Conservation (phyloP, 2,329 filamentous ascomycete species). For the Fusarium pseudonygamai region DNA sequence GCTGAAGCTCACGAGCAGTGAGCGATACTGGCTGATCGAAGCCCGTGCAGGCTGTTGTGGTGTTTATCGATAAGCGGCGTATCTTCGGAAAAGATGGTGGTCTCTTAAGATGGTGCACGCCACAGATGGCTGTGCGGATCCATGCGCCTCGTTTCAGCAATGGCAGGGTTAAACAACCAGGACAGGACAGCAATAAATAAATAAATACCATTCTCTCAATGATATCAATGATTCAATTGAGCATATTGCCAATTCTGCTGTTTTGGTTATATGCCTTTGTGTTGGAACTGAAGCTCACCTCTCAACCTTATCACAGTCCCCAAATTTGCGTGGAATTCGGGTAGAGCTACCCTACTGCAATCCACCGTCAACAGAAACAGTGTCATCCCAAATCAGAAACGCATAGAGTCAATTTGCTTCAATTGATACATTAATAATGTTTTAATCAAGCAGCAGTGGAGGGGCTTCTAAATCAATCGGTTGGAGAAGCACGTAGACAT, state of each 20-base stretch:
- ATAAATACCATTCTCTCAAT: neutral
- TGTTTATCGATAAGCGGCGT: neutral
- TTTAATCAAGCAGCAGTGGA: neutral
- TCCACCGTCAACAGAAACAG: neutral
- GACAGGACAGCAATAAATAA: neutral
- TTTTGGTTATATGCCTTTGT: neutral
- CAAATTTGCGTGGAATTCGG: neutral
- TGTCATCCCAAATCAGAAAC: neutral
- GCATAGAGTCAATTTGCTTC: neutral
- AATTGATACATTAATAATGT: neutral
- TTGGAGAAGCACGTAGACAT: neutral
- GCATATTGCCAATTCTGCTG: too few species aligned
- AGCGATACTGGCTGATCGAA: neutral
- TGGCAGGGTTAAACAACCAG: neutral
- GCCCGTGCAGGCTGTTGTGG: neutral
- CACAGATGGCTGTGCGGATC: neutral
- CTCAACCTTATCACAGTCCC: neutral
- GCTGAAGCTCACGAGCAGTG: neutral
- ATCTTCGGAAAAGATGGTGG: neutral
- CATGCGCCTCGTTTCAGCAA: neutral
- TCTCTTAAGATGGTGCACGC: neutral
- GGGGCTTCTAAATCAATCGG: neutral
- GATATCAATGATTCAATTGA: neutral
- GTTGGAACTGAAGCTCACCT: neutral
- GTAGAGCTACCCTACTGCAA: too few species aligned